phyloP scores from a whole-genome alignment of 768 basidiomycete genomes.

The Phylloporus sp. region DNA sequence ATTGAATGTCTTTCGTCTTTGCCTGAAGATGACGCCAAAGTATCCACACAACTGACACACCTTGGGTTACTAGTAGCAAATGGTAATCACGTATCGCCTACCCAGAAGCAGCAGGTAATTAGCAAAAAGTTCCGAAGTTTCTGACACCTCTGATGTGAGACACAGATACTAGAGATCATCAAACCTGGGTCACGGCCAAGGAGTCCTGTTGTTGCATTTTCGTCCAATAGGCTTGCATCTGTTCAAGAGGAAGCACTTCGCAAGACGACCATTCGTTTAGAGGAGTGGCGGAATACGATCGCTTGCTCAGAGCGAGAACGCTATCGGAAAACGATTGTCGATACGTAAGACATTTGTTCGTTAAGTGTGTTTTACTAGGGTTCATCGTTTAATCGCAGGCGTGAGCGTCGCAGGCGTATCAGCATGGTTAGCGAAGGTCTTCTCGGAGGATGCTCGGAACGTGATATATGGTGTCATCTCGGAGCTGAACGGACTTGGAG shows the following conservation, averaged over 20 bases:
- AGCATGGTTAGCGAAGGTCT: slow-evolving; percentile 59
- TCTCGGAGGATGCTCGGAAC: slow-evolving; percentile 61
- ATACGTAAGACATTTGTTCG: slow-evolving; percentile 45
- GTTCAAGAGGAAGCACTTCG: slow-evolving; percentile 41
- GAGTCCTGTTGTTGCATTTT: background rate
- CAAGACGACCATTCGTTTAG: slow-evolving; percentile 59
- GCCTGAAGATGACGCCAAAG: slow-evolving; percentile 7
- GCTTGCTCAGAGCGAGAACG: slow-evolving; percentile 67
- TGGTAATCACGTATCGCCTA: slow-evolving; percentile 54
- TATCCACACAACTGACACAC: slow-evolving; percentile 69
- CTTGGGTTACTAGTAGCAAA: slow-evolving; percentile 65
- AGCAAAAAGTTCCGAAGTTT: background rate
- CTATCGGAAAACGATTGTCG: slow-evolving; percentile 65
- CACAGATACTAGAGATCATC: slow-evolving; percentile 56
- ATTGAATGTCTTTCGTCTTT: slow-evolving; percentile 60
- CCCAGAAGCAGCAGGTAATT: slow-evolving; percentile 71
- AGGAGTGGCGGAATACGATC: slow-evolving; percentile 72
- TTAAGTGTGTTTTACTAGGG: background rate
- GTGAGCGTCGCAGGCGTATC: slow-evolving; percentile 72
- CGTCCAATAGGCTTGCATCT: slow-evolving; percentile 14
- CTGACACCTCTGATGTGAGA: slow-evolving; percentile 1
- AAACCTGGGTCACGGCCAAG: slow-evolving; percentile 30
- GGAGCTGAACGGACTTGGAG: slow-evolving; percentile 57
- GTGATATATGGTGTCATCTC: slow-evolving; percentile 75
- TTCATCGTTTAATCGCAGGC: slow-evolving; percentile 40